These are phyloP conservation scores for Psilocybe azurescens DNA, from an alignment of 768 basidiomycete genomes.

Conservation along the genomic window DNA sequence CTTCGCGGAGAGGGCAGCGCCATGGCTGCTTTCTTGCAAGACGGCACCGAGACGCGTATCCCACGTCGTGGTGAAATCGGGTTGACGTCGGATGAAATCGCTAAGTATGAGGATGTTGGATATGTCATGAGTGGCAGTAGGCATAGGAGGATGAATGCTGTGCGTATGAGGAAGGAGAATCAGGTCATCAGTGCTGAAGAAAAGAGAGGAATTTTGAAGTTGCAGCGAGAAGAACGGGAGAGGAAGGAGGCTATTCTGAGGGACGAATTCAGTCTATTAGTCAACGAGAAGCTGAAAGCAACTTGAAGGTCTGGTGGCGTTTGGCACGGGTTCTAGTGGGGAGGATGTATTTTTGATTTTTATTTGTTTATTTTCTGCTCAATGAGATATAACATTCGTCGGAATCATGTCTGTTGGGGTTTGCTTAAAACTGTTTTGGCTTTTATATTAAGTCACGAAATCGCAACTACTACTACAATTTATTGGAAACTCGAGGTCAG, in stretches of 20 bases:
- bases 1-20: slow-evolving; percentile 96
- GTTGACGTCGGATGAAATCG: slow-evolving; percentile 86
- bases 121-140: slow-evolving; percentile 98
- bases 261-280: slow-evolving; percentile 88
- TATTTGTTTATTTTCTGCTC: not conserved
- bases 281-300: slow-evolving; percentile 74
- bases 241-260: slow-evolving; percentile 89
- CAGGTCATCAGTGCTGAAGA: slow-evolving; percentile 99
- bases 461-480: not conserved
- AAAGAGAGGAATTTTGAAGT: slow-evolving; percentile 92
- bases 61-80: slow-evolving; percentile 99
- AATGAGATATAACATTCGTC: not conserved
- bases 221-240: slow-evolving; percentile 93
- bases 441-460: not conserved
- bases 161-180: slow-evolving; percentile 98
- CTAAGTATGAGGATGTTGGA: slow-evolving; percentile 83
- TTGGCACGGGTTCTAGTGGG: not conserved
- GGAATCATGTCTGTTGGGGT: not conserved
- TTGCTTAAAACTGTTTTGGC: not conserved
- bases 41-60: slow-evolving; percentile 83
- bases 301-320: not conserved
- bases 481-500: not conserved
- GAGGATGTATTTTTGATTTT: not conserved
- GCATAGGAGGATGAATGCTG: slow-evolving; percentile 97
- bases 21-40: slow-evolving; percentile 96